Conservation (phyloP, 768 basidiomycete species). For the Cystofilobasidium bisporidii region DNA sequence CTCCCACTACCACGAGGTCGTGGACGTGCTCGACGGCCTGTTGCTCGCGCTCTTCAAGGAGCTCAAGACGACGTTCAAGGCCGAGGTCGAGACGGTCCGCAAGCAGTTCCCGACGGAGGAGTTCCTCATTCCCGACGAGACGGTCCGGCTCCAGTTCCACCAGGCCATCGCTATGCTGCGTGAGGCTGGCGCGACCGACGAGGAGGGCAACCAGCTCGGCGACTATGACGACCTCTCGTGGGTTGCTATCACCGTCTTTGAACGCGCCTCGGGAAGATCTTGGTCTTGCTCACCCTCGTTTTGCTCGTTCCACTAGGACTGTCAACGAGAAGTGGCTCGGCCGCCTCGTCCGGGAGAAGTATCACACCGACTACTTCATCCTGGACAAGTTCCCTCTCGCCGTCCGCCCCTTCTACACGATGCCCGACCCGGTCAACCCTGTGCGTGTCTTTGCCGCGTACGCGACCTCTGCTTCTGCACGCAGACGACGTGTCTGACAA, state of each 20-base stretch:
- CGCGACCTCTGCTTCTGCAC: too few species aligned
- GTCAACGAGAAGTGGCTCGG: slow-evolving; percentile 92
- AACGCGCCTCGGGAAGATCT: too few species aligned
- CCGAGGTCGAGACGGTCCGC: slow-evolving; percentile 70
- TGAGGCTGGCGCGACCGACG: slow-evolving; percentile 55
- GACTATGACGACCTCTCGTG: slow-evolving; percentile 73
- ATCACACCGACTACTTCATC: slow-evolving; percentile 97
- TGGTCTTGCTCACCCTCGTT: too few species aligned
- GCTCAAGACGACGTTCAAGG: slow-evolving; percentile 61
- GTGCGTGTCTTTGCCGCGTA: slow-evolving; percentile 41
- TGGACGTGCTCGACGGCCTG: slow-evolving; percentile 81
- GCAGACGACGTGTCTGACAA: not conserved
- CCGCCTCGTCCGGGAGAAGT: slow-evolving; percentile 77
- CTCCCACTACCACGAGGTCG: slow-evolving; percentile 96
- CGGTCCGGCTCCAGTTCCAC: slow-evolving; percentile 70
- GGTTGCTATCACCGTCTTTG: slow-evolving; percentile 22
- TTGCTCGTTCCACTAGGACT: slow-evolving; percentile 50
- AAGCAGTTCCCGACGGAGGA: slow-evolving; percentile 91
- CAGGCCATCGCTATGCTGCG: slow-evolving; percentile 80
- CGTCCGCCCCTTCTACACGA: slow-evolving; percentile 96
- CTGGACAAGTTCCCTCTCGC: slow-evolving; percentile 97
- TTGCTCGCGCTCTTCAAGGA: slow-evolving; percentile 78
- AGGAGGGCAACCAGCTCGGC: slow-evolving; percentile 46
- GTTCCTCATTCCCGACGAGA: slow-evolving; percentile 88
- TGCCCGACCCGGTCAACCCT: slow-evolving; percentile 88